These are phyloP conservation scores for Cladosporium phlei DNA, from an alignment of 2,329 filamentous ascomycete genomes.

Conservation along the genomic window DNA sequence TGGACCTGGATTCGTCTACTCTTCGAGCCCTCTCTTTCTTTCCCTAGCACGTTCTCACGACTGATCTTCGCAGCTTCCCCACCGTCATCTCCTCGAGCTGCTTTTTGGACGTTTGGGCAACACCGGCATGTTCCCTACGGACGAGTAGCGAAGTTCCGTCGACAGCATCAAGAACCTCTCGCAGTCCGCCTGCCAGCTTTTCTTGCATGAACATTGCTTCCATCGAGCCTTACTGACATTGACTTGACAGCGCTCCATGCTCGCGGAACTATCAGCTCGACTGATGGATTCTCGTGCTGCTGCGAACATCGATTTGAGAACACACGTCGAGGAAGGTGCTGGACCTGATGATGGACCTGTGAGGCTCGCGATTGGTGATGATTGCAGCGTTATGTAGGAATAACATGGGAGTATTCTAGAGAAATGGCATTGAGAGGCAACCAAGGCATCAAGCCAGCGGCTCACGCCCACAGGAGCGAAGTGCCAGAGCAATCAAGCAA, in stretches of 20 bases:
- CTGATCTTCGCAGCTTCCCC: constrained; percentile 21
- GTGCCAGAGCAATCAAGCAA: no score
- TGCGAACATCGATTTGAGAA: constrained; percentile 9
- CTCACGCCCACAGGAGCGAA: no score
- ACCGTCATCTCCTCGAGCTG: constrained; percentile 25
- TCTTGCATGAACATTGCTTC: no score
- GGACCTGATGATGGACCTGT: constrained; percentile 8
- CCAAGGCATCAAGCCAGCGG: no score
- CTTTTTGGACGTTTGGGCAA: constrained; percentile 25
- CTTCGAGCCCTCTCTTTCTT: no score
- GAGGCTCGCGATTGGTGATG: constrained; percentile 22
- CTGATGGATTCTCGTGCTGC: constrained; percentile 19
- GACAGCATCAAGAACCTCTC: no score
- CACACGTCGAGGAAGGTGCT: constrained; percentile 6
- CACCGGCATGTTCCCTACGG: constrained; percentile 17
- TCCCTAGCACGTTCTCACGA: background rate
- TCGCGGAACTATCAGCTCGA: constrained; percentile 22
- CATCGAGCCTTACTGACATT: constrained; percentile 11
- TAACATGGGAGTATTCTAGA: no score
- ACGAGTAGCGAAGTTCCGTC: no score
- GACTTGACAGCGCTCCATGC: constrained; percentile 24
- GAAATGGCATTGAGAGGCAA: no score
- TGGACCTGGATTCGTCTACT: no score
- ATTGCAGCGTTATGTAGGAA: constrained; percentile 26
- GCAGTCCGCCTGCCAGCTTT: no score